Percentiles rank a stretch among this genome's conserved stretches.
These are phyloP conservation scores for Pichia sp. DNA, from an alignment of 1,139 yeast species.

Conservation along the genomic window DNA sequence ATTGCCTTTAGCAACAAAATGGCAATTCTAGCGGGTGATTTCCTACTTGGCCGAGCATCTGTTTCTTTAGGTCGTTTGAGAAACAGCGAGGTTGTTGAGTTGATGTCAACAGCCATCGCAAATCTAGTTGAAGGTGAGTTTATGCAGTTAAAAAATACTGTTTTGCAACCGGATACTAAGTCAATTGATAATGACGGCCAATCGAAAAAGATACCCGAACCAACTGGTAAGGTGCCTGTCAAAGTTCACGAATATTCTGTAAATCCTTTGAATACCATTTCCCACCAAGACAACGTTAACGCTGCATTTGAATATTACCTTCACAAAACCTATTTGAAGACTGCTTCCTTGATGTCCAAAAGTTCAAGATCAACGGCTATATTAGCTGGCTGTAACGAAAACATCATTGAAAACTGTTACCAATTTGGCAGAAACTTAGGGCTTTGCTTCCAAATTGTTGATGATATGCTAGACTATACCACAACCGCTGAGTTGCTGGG, in stretches of 20 bases:
- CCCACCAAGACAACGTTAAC: constrained; percentile 66
- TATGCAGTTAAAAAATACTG: constrained; percentile 95
- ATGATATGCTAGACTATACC: constrained; percentile 93
- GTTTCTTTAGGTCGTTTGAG: constrained; percentile 90
- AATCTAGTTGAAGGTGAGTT: constrained; percentile 97
- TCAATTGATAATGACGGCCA: constrained; percentile 43
- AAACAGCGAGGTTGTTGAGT: constrained; percentile 95
- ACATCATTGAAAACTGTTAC: constrained; percentile 77
- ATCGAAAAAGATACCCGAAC: constrained; percentile 48
- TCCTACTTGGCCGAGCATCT: constrained; percentile 90
- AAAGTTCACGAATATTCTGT: constrained; percentile 59
- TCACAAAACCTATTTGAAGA: constrained; percentile 91
- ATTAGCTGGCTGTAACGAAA: constrained; percentile 74
- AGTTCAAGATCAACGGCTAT: constrained; percentile 93
- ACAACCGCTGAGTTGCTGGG: constrained; percentile 79
- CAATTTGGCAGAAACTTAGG: constrained; percentile 92
- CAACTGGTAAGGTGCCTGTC: constrained; percentile 63
- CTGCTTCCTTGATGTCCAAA: constrained; percentile 94
- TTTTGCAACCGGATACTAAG: constrained; percentile 48
- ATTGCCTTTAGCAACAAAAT: constrained; percentile 92
- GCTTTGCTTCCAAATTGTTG: constrained; percentile 91
- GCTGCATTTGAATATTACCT: constrained; percentile 93
- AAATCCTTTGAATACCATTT: constrained; percentile 33
- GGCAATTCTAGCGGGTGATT: constrained; percentile 97
- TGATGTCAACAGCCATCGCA: constrained; percentile 92